phyloP scores from a whole-genome alignment of 495 filamentous ascomycete genomes.

The Parathielavia appendiculata region DNA sequence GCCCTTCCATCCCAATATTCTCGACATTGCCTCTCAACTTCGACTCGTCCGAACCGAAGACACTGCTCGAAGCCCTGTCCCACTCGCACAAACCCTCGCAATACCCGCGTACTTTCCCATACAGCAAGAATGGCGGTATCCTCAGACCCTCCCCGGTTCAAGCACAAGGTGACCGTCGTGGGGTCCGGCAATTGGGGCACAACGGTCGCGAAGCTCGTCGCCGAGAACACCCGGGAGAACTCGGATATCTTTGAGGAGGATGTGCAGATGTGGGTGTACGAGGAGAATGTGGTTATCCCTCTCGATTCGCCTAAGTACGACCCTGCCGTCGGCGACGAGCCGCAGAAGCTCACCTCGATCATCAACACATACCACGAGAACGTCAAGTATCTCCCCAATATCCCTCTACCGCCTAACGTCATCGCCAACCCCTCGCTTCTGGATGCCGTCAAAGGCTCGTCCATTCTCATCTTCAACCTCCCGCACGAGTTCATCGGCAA shows the following conservation, averaged over 20 bases:
- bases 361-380: constrained; percentile 96
- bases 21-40: not conserved
- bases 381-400: constrained; percentile 87
- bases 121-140: constrained; percentile 33
- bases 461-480: constrained; percentile 92
- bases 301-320: constrained; percentile 58
- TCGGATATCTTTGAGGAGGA: constrained; percentile 75
- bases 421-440: constrained; percentile 83
- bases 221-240: constrained; percentile 79
- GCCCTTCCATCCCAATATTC: constrained; percentile 12
- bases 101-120: constrained; percentile 14
- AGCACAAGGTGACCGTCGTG: constrained; percentile 91
- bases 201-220: constrained; percentile 93
- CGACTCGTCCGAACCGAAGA: not conserved
- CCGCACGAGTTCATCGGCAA: constrained; percentile 95
- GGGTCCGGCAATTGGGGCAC: constrained; percentile 99
- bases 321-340: constrained; percentile 42
- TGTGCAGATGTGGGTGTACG: constrained; percentile 97
- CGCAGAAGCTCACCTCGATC: constrained; percentile 79
- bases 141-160: constrained; percentile 45
- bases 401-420: constrained; percentile 78
- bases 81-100: not conserved
- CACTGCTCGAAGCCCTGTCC: not conserved
- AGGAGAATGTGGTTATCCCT: constrained; percentile 76
- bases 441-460: constrained; percentile 73